A percentile compares a stretch with the other conserved stretches of the same genome.
Conservation (phyloP, 2,329 filamentous ascomycete species). For the Aphanocladium album region DNA sequence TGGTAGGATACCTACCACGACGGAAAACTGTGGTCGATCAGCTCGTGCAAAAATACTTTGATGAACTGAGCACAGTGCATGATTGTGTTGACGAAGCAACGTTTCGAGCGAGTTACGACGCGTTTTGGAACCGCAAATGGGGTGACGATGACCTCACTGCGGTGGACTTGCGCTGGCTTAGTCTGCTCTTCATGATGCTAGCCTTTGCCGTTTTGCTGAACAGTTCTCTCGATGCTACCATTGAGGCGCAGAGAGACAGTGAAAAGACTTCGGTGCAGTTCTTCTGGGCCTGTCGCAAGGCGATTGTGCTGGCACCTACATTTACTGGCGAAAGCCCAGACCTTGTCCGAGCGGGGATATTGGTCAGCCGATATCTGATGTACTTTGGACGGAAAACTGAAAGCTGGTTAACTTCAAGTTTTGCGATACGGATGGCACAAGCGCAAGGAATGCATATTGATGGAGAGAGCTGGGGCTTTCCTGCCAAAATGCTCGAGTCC, state of each 20-base stretch:
- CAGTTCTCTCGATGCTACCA: conserved; percentile 25
- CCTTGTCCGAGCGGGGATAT: conserved; percentile 33
- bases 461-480: conserved; percentile 33
- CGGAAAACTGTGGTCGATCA: conserved; percentile 32
- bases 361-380: conserved; percentile 35
- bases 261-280: conserved; percentile 35
- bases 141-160: conserved; percentile 35
- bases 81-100: conserved; percentile 31
- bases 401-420: conserved; percentile 36
- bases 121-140: conserved; percentile 34
- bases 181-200: conserved; percentile 35
- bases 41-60: conserved; percentile 29
- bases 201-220: conserved; percentile 34
- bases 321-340: conserved; percentile 37
- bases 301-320: conserved; percentile 36
- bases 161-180: conserved; percentile 37
- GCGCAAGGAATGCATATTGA: conserved; percentile 40
- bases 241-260: conserved; percentile 30
- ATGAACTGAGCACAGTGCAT: conserved; percentile 31
- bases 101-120: conserved; percentile 31
- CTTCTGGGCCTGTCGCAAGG: conserved; percentile 34
- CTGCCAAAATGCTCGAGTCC: conserved; percentile 31
- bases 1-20: conserved; percentile 33
- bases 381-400: conserved; percentile 34
- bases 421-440: conserved; percentile 38